phyloP scores from a whole-genome alignment of 176 grass and related monocot species.

The Bolboschoenus planiculmis region DNA sequence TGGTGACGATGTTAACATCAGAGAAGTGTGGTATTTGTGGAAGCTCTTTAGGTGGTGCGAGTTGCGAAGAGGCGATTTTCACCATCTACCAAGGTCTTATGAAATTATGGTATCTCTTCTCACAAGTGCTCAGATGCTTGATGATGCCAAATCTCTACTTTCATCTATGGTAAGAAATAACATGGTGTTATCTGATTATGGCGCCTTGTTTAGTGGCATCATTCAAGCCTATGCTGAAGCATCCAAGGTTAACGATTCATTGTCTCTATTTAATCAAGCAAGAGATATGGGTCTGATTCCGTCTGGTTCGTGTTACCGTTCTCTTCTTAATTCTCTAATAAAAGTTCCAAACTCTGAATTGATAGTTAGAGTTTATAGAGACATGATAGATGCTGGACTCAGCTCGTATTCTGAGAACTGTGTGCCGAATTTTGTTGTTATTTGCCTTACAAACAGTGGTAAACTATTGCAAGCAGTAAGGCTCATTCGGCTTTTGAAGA shows the following conservation, averaged over 20 bases:
- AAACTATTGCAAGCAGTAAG: constrained; percentile 42
- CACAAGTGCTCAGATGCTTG: constrained; percentile 50
- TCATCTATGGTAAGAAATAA: constrained; percentile 24
- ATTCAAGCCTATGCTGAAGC: constrained; percentile 41
- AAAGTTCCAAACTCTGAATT: constrained; percentile 39
- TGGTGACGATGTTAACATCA: constrained; percentile 34
- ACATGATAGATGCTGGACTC: constrained; percentile 77
- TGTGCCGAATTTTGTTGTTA: constrained; percentile 52
- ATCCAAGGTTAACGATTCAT: constrained; percentile 41
- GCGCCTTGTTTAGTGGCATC: constrained; percentile 40
- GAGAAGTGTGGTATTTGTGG: constrained; percentile 53
- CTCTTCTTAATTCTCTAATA: constrained; percentile 54
- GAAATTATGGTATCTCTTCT: constrained; percentile 65
- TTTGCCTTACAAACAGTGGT: constrained; percentile 31
- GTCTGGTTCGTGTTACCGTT: constrained; percentile 49
- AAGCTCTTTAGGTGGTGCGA: constrained; percentile 74
- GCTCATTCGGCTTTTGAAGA: constrained; percentile 53
- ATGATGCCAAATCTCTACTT: constrained; percentile 65
- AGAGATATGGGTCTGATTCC: constrained; percentile 40
- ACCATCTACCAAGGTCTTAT: constrained; percentile 68
- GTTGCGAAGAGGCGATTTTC: constrained; percentile 43
- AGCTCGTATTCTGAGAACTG: constrained; percentile 41
- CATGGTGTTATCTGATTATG: constrained; percentile 21
- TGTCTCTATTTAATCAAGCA: constrained; percentile 52
- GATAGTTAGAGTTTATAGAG: constrained; percentile 60